These are phyloP conservation scores for Claviceps sp. DNA, from an alignment of 2,329 filamentous ascomycete genomes.

Conservation along the genomic window DNA sequence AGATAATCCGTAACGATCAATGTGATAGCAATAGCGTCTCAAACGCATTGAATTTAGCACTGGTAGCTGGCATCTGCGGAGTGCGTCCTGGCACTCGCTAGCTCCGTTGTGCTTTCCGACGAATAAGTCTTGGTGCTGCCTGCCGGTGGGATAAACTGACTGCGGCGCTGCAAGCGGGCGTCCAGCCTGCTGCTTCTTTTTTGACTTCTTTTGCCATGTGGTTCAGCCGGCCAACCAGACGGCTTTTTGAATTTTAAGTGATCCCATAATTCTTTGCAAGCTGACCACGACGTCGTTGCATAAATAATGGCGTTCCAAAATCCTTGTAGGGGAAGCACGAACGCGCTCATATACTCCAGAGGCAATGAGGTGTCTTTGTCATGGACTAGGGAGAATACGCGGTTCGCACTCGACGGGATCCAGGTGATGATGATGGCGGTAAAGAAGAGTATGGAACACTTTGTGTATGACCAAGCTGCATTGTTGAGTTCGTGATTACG, in stretches of 20 bases:
- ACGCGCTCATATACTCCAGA: conserved; percentile 56
- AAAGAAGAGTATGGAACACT: conserved; percentile 60
- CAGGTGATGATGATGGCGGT: conserved; percentile 58
- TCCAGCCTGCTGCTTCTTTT: neutral
- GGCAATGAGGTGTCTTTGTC: conserved; percentile 36
- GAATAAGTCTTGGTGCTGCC: conserved; percentile 25
- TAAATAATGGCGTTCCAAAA: conserved; percentile 81
- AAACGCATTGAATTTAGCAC: neutral
- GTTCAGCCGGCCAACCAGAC: conserved; percentile 20
- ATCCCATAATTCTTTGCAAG: conserved; percentile 36
- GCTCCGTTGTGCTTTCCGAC: conserved; percentile 38
- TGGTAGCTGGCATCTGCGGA: conserved; percentile 19
- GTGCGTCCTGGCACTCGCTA: conserved; percentile 25
- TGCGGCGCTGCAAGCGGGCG: neutral
- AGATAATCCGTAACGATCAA: neutral
- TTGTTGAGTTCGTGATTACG: conserved; percentile 41
- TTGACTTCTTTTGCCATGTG: conserved; percentile 15
- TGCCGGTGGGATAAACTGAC: conserved; percentile 18
- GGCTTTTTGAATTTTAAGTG: conserved; percentile 21
- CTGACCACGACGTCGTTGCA: conserved; percentile 51
- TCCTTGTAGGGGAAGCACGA: conserved; percentile 69
- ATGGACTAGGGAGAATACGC: conserved; percentile 56
- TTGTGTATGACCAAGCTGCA: conserved; percentile 56
- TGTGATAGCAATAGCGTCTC: neutral
- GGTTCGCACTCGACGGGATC: conserved; percentile 66